These are phyloP conservation scores for Aspergillus sergii DNA, from an alignment of 2,329 filamentous ascomycete genomes.

Conservation along the genomic window DNA sequence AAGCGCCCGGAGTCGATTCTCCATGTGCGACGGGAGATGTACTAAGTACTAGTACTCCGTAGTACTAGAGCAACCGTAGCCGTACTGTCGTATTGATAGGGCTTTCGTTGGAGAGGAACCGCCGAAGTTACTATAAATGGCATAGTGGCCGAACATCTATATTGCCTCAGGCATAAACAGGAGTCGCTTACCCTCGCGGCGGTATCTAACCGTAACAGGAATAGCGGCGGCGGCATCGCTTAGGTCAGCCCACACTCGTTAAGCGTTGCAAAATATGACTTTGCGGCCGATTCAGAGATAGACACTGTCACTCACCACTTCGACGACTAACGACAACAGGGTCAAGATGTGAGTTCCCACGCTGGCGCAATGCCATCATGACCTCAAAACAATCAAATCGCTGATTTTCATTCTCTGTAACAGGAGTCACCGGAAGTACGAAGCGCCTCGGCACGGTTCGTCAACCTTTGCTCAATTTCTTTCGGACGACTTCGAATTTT, in stretches of 20 bases:
- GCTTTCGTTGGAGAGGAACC: neutral
- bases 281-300: conserved; percentile 39
- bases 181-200: conserved; percentile 15
- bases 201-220: neutral
- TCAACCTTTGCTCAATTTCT: conserved; percentile 56
- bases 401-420: conserved; percentile 29
- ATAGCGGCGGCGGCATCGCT: conserved; percentile 32
- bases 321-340: conserved; percentile 52
- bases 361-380: conserved; percentile 9
- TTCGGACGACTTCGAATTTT: conserved; percentile 46
- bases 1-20: no score
- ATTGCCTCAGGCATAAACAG: conserved; percentile 16
- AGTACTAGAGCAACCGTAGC: neutral
- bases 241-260: conserved; percentile 48
- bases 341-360: conserved; percentile 49
- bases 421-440: conserved; percentile 67
- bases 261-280: conserved; percentile 43
- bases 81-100: neutral
- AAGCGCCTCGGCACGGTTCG: conserved; percentile 94
- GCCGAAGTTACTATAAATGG: neutral
- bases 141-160: neutral
- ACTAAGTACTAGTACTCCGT: no score
- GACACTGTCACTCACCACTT: conserved; percentile 45
- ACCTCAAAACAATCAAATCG: conserved; percentile 20
- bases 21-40: no score